These are phyloP conservation scores for Linum lewisii DNA, from an alignment of 345 rosid genomes.

Conservation along the genomic window DNA sequence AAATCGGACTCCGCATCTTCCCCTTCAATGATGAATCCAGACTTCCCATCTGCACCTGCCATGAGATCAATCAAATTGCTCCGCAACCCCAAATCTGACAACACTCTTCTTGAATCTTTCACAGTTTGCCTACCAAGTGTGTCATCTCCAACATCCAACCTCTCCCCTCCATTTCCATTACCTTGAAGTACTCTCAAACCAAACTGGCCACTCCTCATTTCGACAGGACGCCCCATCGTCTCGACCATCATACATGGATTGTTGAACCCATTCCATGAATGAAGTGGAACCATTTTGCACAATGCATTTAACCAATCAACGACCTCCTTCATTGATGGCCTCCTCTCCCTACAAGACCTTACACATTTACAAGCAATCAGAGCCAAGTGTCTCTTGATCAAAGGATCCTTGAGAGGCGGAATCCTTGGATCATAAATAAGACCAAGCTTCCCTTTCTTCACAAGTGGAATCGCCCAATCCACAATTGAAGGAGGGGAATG, in stretches of 20 bases:
- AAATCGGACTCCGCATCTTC: slow-evolving; percentile 12
- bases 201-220: slow-evolving; percentile 18
- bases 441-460: slow-evolving; percentile 84
- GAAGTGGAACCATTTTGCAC: slow-evolving; percentile 65
- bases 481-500: slow-evolving; percentile 89
- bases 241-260: slow-evolving; percentile 99
- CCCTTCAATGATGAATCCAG: slow-evolving; percentile 20
- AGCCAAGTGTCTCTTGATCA: slow-evolving; percentile 71
- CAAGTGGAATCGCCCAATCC: slow-evolving; percentile 92
- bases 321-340: slow-evolving; percentile 85
- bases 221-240: slow-evolving; percentile 70
- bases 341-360: slow-evolving; percentile 91
- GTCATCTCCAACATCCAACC: slow-evolving; percentile 27
- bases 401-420: slow-evolving; percentile 50
- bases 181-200: slow-evolving; percentile 15
- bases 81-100: slow-evolving; percentile 65
- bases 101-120: slow-evolving; percentile 45
- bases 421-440: slow-evolving; percentile 80
- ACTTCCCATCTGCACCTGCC: slow-evolving; percentile 35
- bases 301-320: slow-evolving; percentile 68
- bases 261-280: slow-evolving; percentile 83
- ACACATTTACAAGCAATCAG: slow-evolving; percentile 85
- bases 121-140: slow-evolving; percentile 16
- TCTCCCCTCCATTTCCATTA: slow-evolving; percentile 19
- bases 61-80: slow-evolving; percentile 71